Evolutionary conservation across 208 protist species (phyloP).

Genomic region (Trichomonas gallinae): DNA sequence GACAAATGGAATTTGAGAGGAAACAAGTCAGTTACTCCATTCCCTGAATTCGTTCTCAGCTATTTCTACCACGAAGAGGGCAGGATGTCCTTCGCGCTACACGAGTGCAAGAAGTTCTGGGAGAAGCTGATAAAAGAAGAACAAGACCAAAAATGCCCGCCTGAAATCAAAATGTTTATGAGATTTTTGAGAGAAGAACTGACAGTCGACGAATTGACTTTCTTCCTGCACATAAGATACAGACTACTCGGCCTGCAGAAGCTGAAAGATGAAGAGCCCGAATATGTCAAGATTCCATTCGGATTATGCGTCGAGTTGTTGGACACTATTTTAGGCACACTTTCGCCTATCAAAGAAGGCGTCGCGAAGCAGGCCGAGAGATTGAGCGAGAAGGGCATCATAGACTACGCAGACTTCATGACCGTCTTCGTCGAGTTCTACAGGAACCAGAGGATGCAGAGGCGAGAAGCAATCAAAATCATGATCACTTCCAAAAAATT

Average conservation of each 20-base stretch:
- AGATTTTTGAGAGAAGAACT: not conserved
- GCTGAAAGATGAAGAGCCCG: not conserved
- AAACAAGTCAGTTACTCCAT: not conserved
- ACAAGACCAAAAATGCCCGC: not conserved
- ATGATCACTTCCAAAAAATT: not conserved
- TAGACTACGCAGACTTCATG: not conserved
- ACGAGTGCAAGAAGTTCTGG: not conserved
- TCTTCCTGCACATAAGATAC: not conserved
- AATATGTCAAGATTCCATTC: not conserved
- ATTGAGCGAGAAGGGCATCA: not conserved
- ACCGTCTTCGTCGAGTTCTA: not conserved
- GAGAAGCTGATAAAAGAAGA: not conserved
- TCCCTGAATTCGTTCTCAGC: not conserved
- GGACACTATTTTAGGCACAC: not conserved
- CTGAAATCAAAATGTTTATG: not conserved
- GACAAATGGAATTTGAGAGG: not conserved
- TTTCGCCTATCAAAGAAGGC: not conserved
- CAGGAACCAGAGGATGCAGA: not conserved
- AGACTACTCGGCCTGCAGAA: not conserved
- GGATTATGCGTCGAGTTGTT: not conserved
- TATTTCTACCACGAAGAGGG: not conserved
- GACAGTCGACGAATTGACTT: not conserved
- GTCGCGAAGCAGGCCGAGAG: not conserved
- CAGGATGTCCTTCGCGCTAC: not conserved
- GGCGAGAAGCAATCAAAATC: not conserved